Percentiles rank a stretch among this genome's conserved stretches.
phyloP scores from a whole-genome alignment of 2,329 filamentous ascomycete species.

The Arthrobotrys musiformis region DNA sequence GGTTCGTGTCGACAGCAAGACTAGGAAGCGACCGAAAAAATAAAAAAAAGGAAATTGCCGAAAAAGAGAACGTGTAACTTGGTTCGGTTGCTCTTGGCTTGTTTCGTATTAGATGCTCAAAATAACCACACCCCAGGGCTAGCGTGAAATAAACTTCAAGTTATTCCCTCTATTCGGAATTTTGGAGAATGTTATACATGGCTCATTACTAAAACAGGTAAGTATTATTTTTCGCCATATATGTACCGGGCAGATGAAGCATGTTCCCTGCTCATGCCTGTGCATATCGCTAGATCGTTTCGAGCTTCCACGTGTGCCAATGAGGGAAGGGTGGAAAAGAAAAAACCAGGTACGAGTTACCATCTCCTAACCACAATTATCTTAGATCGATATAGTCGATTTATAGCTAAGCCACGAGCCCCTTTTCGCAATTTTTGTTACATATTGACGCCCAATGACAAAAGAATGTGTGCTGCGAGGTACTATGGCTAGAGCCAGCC shows the following conservation, averaged over 20 bases:
- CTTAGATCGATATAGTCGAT: neutral
- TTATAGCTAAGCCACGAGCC: conserved; percentile 44
- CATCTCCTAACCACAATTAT: conserved; percentile 14
- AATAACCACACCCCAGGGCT: conserved; percentile 27
- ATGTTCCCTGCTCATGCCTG: conserved; percentile 25
- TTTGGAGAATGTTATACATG: conserved; percentile 20
- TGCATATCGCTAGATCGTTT: conserved; percentile 48
- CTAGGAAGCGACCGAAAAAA: neutral
- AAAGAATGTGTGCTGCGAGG: neutral
- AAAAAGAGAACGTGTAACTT: conserved; percentile 28
- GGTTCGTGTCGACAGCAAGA: neutral
- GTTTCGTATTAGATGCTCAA: conserved; percentile 46
- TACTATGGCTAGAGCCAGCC: conserved; percentile 4
- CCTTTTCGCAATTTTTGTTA: conserved; percentile 49
- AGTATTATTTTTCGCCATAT: conserved; percentile 12
- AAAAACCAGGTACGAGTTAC: conserved; percentile 35
- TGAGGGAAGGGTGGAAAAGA: conserved; percentile 21
- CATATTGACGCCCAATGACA: conserved; percentile 40
- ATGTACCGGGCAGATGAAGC: conserved; percentile 15
- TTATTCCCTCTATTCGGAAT: conserved; percentile 54
- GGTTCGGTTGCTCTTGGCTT: conserved; percentile 15
- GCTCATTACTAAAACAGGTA: conserved; percentile 10
- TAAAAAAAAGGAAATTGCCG: conserved; percentile 23
- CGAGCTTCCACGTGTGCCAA: conserved; percentile 50
- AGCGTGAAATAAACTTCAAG: conserved; percentile 20